phyloP scores from a whole-genome alignment of 352 stramenopile species.

The Phytophthora brassicae region DNA sequence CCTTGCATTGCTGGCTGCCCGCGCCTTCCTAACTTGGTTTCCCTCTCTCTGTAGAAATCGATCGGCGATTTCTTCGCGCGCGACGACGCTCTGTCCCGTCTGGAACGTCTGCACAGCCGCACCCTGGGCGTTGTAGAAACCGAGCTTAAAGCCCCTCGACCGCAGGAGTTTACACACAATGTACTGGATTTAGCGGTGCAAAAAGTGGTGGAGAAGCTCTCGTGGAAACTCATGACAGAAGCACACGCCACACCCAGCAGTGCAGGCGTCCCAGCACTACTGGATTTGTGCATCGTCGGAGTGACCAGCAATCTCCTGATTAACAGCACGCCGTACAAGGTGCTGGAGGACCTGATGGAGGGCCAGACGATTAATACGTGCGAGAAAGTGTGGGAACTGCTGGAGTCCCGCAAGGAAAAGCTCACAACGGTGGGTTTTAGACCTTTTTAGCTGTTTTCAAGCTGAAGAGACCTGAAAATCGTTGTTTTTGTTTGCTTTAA shows the following conservation, averaged over 20 bases:
- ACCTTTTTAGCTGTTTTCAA: too few relatives aligned
- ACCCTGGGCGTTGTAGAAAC: constrained; percentile 37
- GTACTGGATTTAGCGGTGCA: constrained; percentile 80
- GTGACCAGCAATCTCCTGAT: constrained; percentile 62
- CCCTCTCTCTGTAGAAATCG: constrained; percentile 36
- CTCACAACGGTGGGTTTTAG: constrained; percentile 55
- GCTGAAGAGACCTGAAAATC: constrained; percentile 9
- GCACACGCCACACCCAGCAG: constrained; percentile 48
- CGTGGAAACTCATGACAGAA: constrained; percentile 75
- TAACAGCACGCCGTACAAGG: constrained; percentile 79
- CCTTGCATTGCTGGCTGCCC: not conserved
- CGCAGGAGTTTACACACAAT: constrained; percentile 52
- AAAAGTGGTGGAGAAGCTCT: constrained; percentile 77
- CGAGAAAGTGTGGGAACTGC: constrained; percentile 82
- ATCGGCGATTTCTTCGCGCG: constrained; percentile 62
- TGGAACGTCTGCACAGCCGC: constrained; percentile 50
- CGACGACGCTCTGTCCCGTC: constrained; percentile 51
- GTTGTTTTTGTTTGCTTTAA: not conserved
- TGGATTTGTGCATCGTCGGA: constrained; percentile 85
- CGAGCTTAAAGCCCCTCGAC: constrained; percentile 32
- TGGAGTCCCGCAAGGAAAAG: constrained; percentile 76
- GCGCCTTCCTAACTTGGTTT: constrained; percentile 5
- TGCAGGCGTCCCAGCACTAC: constrained; percentile 65
- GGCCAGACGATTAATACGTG: constrained; percentile 85
- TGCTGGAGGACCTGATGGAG: constrained; percentile 88